Percentiles rank a stretch among this genome's conserved stretches.
These are phyloP conservation scores for Sequoia sempervirens DNA, from an alignment of 75 land plant genomes.

Conservation along the genomic window DNA sequence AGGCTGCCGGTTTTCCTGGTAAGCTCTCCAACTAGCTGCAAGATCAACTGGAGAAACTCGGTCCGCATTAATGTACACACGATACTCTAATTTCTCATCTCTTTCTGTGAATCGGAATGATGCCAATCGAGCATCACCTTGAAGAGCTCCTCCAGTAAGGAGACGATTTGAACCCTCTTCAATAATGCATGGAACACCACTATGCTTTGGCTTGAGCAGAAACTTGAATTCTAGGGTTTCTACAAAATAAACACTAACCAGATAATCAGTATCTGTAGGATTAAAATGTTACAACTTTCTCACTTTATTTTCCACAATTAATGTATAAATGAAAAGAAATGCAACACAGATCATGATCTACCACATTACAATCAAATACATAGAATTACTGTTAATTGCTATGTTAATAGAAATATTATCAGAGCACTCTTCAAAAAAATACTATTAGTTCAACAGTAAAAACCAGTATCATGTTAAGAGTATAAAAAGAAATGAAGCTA, in stretches of 20 bases:
- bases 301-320: not conserved
- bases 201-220: slow-evolving; percentile 77
- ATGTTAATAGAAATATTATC: not conserved
- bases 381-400: not conserved
- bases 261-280: not conserved
- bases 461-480: not conserved
- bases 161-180: too few relatives aligned
- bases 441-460: not conserved
- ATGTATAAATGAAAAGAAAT: not conserved
- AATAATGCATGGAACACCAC: too few relatives aligned
- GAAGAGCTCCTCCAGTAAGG: too few relatives aligned
- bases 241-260: slow-evolving; percentile 15
- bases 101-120: too few relatives aligned
- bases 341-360: not conserved
- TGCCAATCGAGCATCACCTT: too few relatives aligned
- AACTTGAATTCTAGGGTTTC: slow-evolving; percentile 90
- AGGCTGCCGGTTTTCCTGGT: slow-evolving; percentile 79
- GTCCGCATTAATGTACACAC: too few relatives aligned
- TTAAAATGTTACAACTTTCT: not conserved
- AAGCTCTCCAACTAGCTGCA: slow-evolving; percentile 94
- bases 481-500: too few relatives aligned
- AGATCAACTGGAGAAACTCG: too few relatives aligned
- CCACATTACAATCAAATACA: not conserved
- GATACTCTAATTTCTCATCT: too few relatives aligned
- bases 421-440: not conserved